A percentile compares a stretch with the other conserved stretches of the same genome.
Conservation (phyloP, 495 filamentous ascomycete genomes). For the Penicillium waksmanii region DNA sequence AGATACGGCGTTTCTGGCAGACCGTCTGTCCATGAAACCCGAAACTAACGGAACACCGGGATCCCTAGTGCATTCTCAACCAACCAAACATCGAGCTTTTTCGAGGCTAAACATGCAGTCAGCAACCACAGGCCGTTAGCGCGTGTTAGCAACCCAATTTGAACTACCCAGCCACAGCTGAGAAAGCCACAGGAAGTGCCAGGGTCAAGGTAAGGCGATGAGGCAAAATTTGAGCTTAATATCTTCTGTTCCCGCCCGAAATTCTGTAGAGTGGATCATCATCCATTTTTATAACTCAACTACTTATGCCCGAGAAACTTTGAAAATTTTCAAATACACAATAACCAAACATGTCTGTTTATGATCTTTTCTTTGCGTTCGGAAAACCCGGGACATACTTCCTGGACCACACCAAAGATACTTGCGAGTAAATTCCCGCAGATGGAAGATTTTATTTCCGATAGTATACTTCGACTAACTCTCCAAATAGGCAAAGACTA, state of each 20-base stretch:
- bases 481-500: background rate
- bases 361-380: constrained; percentile 12
- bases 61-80: background rate
- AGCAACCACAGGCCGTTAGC: background rate
- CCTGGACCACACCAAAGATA: constrained; percentile 3
- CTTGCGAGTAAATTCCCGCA: background rate
- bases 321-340: too few species aligned
- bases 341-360: constrained; percentile 5
- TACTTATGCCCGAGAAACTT: too few species aligned
- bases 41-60: background rate
- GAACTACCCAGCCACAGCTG: background rate
- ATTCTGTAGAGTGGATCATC: background rate
- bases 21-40: background rate
- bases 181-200: background rate
- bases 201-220: background rate
- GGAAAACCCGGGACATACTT: constrained; percentile 10
- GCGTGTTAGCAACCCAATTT: background rate
- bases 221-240: background rate
- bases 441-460: background rate
- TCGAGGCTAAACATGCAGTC: background rate
- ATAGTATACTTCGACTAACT: background rate
- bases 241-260: background rate
- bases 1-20: background rate
- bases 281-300: too few species aligned
- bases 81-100: background rate